These are phyloP conservation scores for Candida glaebosa DNA, from an alignment of 805 yeast genomes.

Conservation along the genomic window DNA sequence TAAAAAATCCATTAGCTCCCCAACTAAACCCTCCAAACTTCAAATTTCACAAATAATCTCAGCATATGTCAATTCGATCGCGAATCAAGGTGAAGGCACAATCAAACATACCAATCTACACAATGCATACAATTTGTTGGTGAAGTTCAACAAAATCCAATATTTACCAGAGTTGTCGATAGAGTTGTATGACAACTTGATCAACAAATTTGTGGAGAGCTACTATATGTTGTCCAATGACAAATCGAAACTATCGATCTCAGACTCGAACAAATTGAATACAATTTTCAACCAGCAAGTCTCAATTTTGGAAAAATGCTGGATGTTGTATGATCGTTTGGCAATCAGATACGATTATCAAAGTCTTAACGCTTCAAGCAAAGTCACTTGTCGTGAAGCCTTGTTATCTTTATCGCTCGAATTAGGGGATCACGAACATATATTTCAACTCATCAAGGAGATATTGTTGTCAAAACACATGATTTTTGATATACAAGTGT, in stretches of 20 bases:
- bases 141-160: conserved; percentile 24
- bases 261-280: conserved; percentile 2
- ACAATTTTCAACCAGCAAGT: conserved; percentile 4
- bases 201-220: conserved; percentile 19
- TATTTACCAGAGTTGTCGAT: conserved; percentile 36
- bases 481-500: conserved; percentile 24
- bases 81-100: conserved; percentile 1
- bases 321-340: conserved; percentile 32
- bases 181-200: conserved; percentile 27
- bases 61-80: conserved; percentile 34
- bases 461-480: conserved; percentile 28
- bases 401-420: conserved; percentile 31
- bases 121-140: conserved; percentile 22
- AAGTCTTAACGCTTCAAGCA: conserved; percentile 7
- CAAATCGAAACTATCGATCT: conserved; percentile 6
- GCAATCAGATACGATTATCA: conserved; percentile 37
- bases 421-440: conserved; percentile 29
- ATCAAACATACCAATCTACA: conserved; percentile 12
- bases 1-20: conserved; percentile 21
- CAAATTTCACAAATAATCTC: conserved; percentile 43
- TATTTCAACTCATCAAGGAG: conserved; percentile 35
- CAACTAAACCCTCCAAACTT: conserved; percentile 13
- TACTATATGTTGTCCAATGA: conserved; percentile 16
- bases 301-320: conserved; percentile 14
- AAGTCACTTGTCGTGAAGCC: conserved; percentile 22